Evolutionary conservation across 2,329 filamentous ascomycete genomes (phyloP), one percentile per base, ranked within the genome.

Genomic region (Diplodia scrobiculata): DNA sequence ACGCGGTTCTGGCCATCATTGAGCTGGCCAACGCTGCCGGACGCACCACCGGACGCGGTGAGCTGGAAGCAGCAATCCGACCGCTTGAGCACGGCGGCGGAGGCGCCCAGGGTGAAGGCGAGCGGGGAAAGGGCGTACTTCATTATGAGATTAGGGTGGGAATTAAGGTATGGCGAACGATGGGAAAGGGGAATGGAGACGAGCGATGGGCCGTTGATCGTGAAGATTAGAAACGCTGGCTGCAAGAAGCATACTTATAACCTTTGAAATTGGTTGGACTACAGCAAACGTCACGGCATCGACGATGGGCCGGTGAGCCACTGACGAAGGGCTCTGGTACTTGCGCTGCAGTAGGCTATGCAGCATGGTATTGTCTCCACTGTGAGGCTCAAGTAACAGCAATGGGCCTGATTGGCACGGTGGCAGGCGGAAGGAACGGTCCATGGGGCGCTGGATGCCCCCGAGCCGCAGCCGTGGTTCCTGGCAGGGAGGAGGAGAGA

Each of bases 1-100:
- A 88, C 81, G 58, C 86, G 82, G 71, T 82, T 84, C 77, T 90
- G 87, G 9, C 88, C 88, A 73, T 88, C 85, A 63, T 68, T 71
- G 45, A 90, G 79, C 73, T 90, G 84, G 11, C 85, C 87, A 50
- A 90, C 77, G 3, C 78, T 73, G n/a, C 86, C 85, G 34, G 80
- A 79, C 19, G 78, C 75, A 66, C 77, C 79, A 19, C 84, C 84
- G 45, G 78, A 78, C 41, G 84, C 82, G 4, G 77, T 80, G 41
- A 88, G 72, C 67, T 81, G 77, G 75, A 88, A 87, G 68, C 81
- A 82, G 71, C 85, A 68, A 48, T 68, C 51, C 3, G 65, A 25
- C 3, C 65, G 67, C 38, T 65, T 66, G 25, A 68, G 32, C 32
- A 69, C 51, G 27, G 66, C 68, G n/a, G 69, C 71, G 7, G 70